Conservation (phyloP, 1,284 basidiomycete species). For the Singerocomus inundabilis region DNA sequence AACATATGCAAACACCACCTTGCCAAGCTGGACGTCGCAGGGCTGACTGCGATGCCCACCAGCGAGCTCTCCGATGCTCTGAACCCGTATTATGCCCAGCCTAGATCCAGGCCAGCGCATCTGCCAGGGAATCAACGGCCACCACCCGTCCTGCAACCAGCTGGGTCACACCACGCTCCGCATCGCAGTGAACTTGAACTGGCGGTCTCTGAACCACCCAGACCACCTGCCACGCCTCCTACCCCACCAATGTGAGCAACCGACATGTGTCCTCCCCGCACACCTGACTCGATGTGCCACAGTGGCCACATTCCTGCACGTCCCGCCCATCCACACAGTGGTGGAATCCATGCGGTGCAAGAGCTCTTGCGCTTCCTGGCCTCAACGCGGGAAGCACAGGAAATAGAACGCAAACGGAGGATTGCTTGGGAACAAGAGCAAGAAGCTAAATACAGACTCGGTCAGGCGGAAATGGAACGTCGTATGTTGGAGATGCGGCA, state of each 20-base stretch:
- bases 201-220: conserved; percentile 49
- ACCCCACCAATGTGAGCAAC: conserved; percentile 27
- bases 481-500: conserved; percentile 56
- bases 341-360: conserved; percentile 48
- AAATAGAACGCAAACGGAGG: conserved; percentile 55
- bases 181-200: conserved; percentile 61
- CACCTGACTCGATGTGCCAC: not conserved
- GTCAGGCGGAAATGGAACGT: conserved; percentile 58
- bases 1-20: conserved; percentile 29
- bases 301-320: conserved; percentile 16
- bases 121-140: conserved; percentile 17
- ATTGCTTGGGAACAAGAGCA: conserved; percentile 67
- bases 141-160: conserved; percentile 21
- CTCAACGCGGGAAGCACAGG: conserved; percentile 54
- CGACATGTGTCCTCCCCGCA: not conserved
- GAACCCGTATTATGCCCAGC: conserved; percentile 58
- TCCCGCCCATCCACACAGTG: conserved; percentile 21
- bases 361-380: conserved; percentile 56
- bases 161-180: conserved; percentile 39
- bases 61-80: conserved; percentile 76
- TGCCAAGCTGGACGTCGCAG: not conserved
- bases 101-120: conserved; percentile 37
- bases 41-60: conserved; percentile 41
- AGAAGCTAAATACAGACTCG: conserved; percentile 53
- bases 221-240: conserved; percentile 34